Evolutionary conservation across 2,329 filamentous ascomycete species (phyloP).

Genomic region (Dothidotthia symphoricarpi): DNA sequence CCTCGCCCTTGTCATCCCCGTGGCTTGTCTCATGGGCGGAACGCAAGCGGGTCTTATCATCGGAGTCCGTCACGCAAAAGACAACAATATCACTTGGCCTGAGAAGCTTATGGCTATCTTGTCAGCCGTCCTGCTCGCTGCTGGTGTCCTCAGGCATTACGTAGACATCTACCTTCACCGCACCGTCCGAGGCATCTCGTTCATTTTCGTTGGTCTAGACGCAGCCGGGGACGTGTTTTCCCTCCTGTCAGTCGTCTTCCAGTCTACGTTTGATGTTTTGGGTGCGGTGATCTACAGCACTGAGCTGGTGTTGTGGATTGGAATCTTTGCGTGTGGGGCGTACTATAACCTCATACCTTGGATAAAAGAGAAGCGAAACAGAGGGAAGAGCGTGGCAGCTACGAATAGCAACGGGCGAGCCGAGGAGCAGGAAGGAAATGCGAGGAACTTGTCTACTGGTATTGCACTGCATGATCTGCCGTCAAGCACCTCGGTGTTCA

Average conservation of each 20-base stretch:
- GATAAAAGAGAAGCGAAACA: constrained; percentile 43
- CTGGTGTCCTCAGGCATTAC: constrained; percentile 67
- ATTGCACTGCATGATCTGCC: constrained; percentile 52
- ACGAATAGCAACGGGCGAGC: constrained; percentile 1
- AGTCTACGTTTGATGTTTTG: constrained; percentile 57
- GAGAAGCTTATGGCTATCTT: constrained; percentile 65
- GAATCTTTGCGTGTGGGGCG: constrained; percentile 63
- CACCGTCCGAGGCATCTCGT: constrained; percentile 69
- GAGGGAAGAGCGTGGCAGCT: neutral
- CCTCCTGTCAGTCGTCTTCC: constrained; percentile 63
- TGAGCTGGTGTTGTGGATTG: constrained; percentile 65
- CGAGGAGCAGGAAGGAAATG: neutral
- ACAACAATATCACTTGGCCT: constrained; percentile 57
- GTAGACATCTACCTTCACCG: constrained; percentile 66
- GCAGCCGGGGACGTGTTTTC: constrained; percentile 68
- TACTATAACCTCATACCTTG: constrained; percentile 65
- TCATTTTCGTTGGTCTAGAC: constrained; percentile 69
- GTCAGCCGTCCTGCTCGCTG: constrained; percentile 61
- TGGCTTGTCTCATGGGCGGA: constrained; percentile 58
- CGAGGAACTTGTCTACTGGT: constrained; percentile 7
- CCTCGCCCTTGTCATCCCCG: constrained; percentile 49
- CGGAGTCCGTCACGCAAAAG: constrained; percentile 49
- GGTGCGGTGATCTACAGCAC: constrained; percentile 67
- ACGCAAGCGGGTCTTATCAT: constrained; percentile 61
- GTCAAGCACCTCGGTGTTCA: constrained; percentile 64